These are phyloP conservation scores for Lepiota brunneoincarnata DNA, from an alignment of 768 basidiomycete genomes.

Conservation along the genomic window DNA sequence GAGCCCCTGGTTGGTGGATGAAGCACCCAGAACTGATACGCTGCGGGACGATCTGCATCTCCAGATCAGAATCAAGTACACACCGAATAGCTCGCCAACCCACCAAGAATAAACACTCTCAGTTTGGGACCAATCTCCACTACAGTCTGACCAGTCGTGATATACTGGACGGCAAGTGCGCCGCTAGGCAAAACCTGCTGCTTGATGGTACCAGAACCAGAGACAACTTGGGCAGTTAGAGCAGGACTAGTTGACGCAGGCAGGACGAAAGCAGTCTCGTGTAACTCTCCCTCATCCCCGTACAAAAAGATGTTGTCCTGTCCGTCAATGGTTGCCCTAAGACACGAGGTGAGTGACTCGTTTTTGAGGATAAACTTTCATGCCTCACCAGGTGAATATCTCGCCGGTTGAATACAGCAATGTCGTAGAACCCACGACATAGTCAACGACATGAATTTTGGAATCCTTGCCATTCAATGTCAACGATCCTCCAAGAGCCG, in stretches of 20 bases:
- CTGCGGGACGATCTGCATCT: constrained; percentile 40
- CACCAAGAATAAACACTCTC: constrained; percentile 42
- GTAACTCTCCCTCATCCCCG: constrained; percentile 43
- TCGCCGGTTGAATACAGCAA: constrained; percentile 48
- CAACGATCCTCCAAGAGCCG: constrained; percentile 40
- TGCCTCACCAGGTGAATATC: constrained; percentile 42
- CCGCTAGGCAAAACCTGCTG: constrained; percentile 32
- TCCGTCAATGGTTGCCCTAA: constrained; percentile 47
- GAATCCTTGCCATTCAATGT: constrained; percentile 50
- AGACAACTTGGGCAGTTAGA: constrained; percentile 31
- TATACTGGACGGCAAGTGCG: constrained; percentile 41
- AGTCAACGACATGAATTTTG: constrained; percentile 50
- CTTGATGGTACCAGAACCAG: constrained; percentile 32
- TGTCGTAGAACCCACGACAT: constrained; percentile 39
- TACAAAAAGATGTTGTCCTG: constrained; percentile 46
- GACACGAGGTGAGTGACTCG: neutral
- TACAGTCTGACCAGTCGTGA: constrained; percentile 43
- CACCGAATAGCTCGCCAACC: constrained; percentile 1
- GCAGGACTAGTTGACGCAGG: constrained; percentile 13
- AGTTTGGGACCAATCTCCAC: constrained; percentile 40
- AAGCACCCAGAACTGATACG: constrained; percentile 52
- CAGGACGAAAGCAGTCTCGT: constrained; percentile 48
- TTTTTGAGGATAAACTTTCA: too few relatives aligned
- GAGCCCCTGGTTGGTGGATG: constrained; percentile 36
- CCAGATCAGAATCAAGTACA: neutral